These are phyloP conservation scores for Metarhizium robertsii DNA, from an alignment of 2,329 filamentous ascomycete genomes.

Conservation along the genomic window DNA sequence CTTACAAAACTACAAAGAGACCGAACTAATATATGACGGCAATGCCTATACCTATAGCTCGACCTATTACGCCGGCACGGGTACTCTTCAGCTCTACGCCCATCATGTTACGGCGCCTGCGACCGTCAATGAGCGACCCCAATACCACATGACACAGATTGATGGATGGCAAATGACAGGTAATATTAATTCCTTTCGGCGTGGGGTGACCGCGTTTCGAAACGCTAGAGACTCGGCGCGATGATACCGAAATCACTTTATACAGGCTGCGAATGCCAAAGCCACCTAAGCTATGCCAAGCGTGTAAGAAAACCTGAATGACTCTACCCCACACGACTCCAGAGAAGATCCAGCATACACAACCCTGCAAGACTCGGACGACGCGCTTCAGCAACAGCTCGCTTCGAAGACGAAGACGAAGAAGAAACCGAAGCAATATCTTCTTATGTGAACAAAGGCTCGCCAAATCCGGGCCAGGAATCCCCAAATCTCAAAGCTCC, in stretches of 20 bases:
- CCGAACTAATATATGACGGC: slow-evolving; percentile 22
- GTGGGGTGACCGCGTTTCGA: not conserved
- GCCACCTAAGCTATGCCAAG: too few species aligned
- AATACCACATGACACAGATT: slow-evolving; percentile 23
- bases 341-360: not conserved
- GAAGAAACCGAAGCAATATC: not conserved
- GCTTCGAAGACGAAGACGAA: not conserved
- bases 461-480: not conserved
- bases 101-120: slow-evolving; percentile 12
- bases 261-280: not conserved
- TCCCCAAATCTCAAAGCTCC: not conserved
- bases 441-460: not conserved
- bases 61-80: slow-evolving; percentile 23
- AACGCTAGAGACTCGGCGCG: not conserved
- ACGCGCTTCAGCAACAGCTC: not conserved
- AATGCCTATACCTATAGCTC: slow-evolving; percentile 25
- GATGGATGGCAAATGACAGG: not conserved
- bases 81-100: slow-evolving; percentile 22
- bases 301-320: too few species aligned
- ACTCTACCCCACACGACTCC: not conserved
- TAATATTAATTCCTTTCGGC: not conserved
- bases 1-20: slow-evolving; percentile 22
- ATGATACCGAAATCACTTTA: not conserved
- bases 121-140: slow-evolving; percentile 10
- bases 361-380: not conserved